Evolutionary conservation across 1,139 yeast species (phyloP).

Genomic region (Geotrichum citri-aurantii): DNA sequence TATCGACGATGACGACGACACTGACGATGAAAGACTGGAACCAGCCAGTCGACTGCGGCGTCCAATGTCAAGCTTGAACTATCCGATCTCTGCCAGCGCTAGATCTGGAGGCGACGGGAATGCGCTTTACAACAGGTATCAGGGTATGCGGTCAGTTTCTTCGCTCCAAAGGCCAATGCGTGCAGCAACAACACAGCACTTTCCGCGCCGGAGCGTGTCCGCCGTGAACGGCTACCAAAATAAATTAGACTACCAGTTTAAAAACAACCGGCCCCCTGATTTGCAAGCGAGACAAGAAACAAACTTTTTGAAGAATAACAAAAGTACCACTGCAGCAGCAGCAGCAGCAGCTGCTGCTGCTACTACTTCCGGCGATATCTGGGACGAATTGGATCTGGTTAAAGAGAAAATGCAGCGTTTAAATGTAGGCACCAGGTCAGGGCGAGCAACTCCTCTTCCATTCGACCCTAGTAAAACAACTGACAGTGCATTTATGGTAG

Average conservation of each 20-base stretch:
- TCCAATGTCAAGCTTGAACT: neutral
- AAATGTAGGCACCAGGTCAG: conserved; percentile 7
- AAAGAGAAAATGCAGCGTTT: conserved; percentile 18
- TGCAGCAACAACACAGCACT: neutral
- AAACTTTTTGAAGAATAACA: neutral
- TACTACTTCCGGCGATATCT: too few species aligned
- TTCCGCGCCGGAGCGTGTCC: neutral
- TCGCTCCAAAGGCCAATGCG: neutral
- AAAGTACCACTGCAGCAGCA: too few species aligned
- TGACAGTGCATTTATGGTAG: neutral
- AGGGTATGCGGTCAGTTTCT: neutral
- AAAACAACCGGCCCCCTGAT: neutral
- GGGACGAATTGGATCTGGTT: conserved; percentile 20
- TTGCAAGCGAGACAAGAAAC: neutral
- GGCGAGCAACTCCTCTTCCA: neutral
- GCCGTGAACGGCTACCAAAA: neutral
- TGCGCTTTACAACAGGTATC: neutral
- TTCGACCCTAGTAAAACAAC: neutral
- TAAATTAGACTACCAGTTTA: neutral
- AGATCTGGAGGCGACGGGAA: neutral
- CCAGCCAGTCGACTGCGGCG: neutral
- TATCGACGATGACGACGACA: neutral
- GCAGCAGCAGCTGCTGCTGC: too few species aligned
- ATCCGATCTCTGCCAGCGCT: neutral
- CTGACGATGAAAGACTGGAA: neutral